Base-by-base conservation (phyloP, 2,329 filamentous ascomycete genomes). In the Xylaria sp. region DNA sequence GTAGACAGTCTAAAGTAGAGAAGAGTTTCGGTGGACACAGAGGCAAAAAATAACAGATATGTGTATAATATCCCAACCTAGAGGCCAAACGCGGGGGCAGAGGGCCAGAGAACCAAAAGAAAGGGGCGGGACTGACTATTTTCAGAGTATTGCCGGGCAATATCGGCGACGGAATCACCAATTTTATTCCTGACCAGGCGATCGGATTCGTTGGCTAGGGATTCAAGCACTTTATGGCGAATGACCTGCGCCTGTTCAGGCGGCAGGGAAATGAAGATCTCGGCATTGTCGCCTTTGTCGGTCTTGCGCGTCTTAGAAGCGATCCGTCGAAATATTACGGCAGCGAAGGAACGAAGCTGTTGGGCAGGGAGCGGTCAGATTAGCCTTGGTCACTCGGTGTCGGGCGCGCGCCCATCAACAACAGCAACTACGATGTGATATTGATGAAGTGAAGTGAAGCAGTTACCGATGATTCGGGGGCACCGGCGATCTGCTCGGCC, bases 161-260 rank as follows among this genome's bases (percentile, higher is more conserved):
- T 86, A 82, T 99, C 96, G 27, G 96, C 96, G 70, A 98, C 92
- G n/a, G 95, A 94, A 82, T 99, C 96, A 75, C 94, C 96, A 78
- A 98, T 92, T 82, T 99, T 99, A 83, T 97, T 96, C 76, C 96
- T 88, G 55, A 97, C 92, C 47, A 88, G 85, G 69, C 90, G 87
- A 70, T 92, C 88, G 24, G 88, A 84, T 82, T 98, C 96, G 69
- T 84, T 85, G 66, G 89, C 89, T 61, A 98, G 85, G 61, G 89
- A 90, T 76, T 94, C 88, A 50, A 98, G 86, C 67, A 98, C 85
- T 80, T 95, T 97, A 76, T 92, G 87, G 74, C 94, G 90, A 76
- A 98, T 97, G 56, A 89, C 90, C 58, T 89, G 84, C 72, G 92
- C 90, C 78, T 96, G 91, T 42, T 93, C 89, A 67, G 87, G 84